Evolutionary conservation across 73 alveolate genomes (phyloP).

Genomic region (Tetrahymena borealis): DNA sequence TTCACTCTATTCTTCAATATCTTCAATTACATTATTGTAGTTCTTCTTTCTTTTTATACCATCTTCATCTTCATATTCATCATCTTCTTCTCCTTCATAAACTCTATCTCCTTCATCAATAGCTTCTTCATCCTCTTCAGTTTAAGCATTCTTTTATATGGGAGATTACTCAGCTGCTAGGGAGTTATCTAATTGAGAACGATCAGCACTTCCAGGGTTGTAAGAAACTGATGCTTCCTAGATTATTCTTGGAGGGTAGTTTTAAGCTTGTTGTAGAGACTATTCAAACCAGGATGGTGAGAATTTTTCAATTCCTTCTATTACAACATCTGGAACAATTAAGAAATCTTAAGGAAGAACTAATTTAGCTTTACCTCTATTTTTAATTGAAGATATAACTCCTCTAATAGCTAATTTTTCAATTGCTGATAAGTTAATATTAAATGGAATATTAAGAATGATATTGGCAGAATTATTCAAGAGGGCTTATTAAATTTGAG

Average conservation of each 20-base stretch:
- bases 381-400: background rate
- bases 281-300: conserved; percentile 8
- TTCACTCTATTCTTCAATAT: background rate
- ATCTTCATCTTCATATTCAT: conserved; percentile 24
- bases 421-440: background rate
- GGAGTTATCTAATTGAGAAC: background rate
- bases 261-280: background rate
- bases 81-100: conserved; percentile 2
- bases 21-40: background rate
- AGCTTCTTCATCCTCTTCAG: background rate
- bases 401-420: background rate
- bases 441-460: background rate
- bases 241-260: background rate
- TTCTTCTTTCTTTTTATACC: background rate
- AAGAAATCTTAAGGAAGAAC: conserved; percentile 19
- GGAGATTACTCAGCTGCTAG: background rate
- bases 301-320: conserved; percentile 16
- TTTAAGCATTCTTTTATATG: background rate
- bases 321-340: background rate
- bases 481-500: conserved; percentile 16
- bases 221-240: background rate
- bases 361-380: conserved; percentile 18
- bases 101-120: conserved; percentile 6
- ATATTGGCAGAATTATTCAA: background rate
- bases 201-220: background rate